These are phyloP conservation scores for Mortierella polycephala DNA, from an alignment of 371 early-diverging fungal species.

Conservation along the genomic window DNA sequence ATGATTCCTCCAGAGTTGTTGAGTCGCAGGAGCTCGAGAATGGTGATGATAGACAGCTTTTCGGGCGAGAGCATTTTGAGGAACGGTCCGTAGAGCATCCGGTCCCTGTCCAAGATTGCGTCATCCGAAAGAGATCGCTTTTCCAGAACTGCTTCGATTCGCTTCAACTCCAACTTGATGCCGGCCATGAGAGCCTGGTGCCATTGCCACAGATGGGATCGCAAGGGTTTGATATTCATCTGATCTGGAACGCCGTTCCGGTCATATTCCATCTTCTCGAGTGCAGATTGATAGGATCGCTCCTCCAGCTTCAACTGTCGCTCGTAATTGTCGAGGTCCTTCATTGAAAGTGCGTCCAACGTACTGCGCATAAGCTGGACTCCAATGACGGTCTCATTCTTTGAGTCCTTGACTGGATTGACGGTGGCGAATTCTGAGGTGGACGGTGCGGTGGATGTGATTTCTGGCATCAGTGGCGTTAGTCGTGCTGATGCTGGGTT, in stretches of 20 bases:
- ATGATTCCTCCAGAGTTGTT: slow-evolving; percentile 68
- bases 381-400: slow-evolving; percentile 72
- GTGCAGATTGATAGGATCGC: slow-evolving; percentile 82
- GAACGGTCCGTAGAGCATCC: slow-evolving; percentile 75
- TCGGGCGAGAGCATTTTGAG: slow-evolving; percentile 78
- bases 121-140: slow-evolving; percentile 22
- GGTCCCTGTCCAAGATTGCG: slow-evolving; percentile 43
- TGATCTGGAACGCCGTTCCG: slow-evolving; percentile 62
- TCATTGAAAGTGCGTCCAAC: slow-evolving; percentile 65
- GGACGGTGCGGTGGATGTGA: neutral
- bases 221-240: slow-evolving; percentile 63
- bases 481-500: slow-evolving; percentile 31
- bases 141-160: slow-evolving; percentile 54
- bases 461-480: slow-evolving; percentile 12
- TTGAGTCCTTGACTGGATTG: slow-evolving; percentile 75
- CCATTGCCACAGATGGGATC: slow-evolving; percentile 80
- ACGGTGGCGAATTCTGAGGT: slow-evolving; percentile 67
- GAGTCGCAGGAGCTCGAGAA: slow-evolving; percentile 81
- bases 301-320: slow-evolving; percentile 89
- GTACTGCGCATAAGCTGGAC: slow-evolving; percentile 82
- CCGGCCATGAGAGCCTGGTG: slow-evolving; percentile 73
- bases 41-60: slow-evolving; percentile 86
- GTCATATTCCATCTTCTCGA: slow-evolving; percentile 75
- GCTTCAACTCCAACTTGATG: slow-evolving; percentile 72
- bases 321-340: slow-evolving; percentile 73